A percentile compares a stretch with the other conserved stretches of the same genome.
Conservation (phyloP, 768 basidiomycete genomes). For the Daedaleopsis sinensis region DNA sequence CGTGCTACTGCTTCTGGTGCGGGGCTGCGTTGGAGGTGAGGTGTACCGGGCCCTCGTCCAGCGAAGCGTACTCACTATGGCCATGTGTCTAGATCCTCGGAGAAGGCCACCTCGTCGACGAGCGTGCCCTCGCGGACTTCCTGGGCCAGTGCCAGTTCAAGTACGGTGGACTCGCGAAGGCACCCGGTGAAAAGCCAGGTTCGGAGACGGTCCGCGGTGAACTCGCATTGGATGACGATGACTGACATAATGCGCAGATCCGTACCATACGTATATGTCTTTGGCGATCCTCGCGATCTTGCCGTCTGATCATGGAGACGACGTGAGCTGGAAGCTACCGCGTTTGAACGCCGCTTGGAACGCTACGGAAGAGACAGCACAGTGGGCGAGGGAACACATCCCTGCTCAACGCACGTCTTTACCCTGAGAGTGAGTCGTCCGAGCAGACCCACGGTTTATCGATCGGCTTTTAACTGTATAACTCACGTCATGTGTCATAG, state of each 20-base stretch:
- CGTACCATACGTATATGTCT: constrained; percentile 93
- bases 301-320: constrained; percentile 36
- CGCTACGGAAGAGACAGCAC: constrained; percentile 61
- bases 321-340: constrained; percentile 56
- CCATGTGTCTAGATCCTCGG: constrained; percentile 63
- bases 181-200: constrained; percentile 82
- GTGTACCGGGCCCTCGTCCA: neutral
- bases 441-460: neutral
- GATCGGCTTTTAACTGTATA: neutral
- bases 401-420: constrained; percentile 30
- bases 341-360: constrained; percentile 74
- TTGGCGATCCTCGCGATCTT: constrained; percentile 78
- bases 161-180: constrained; percentile 88
- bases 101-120: constrained; percentile 57
- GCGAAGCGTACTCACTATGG: neutral
- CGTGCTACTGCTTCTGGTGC: constrained; percentile 98
- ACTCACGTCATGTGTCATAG: neutral
- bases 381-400: constrained; percentile 68
- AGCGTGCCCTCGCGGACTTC: constrained; percentile 58
- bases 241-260: constrained; percentile 54
- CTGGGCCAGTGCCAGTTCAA: constrained; percentile 81
- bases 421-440: neutral
- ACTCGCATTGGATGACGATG: neutral
- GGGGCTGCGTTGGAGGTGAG: constrained; percentile 77
- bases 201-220: constrained; percentile 15